phyloP scores from a whole-genome alignment of 805 yeast genomes.

The Ascoidea rubescens region DNA sequence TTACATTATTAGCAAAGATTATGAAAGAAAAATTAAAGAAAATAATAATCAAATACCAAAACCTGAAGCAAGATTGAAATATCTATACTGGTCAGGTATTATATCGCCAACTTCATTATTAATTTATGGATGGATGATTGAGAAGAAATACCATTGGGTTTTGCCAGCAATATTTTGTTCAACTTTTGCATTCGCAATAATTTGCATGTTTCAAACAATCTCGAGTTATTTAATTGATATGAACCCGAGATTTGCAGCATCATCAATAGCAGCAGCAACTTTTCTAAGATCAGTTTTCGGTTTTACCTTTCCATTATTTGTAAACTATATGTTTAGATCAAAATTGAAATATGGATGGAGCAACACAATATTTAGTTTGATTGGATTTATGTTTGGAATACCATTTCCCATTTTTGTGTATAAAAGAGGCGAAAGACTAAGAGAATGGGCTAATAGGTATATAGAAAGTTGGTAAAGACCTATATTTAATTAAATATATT shows the following conservation, averaged over 20 bases:
- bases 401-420: slow-evolving; percentile 52
- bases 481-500: too few relatives aligned
- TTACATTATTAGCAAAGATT: slow-evolving; percentile 25
- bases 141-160: slow-evolving; percentile 30
- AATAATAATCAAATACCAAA: slow-evolving; percentile 39
- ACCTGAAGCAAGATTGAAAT: slow-evolving; percentile 48
- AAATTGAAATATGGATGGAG: slow-evolving; percentile 42
- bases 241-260: slow-evolving; percentile 42
- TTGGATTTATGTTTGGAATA: slow-evolving; percentile 38
- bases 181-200: slow-evolving; percentile 36
- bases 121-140: slow-evolving; percentile 50
- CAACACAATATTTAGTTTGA: slow-evolving; percentile 35
- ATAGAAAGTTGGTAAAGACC: slow-evolving; percentile 27
- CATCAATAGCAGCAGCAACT: slow-evolving; percentile 53
- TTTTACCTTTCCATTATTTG: slow-evolving; percentile 48
- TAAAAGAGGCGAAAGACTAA: slow-evolving; percentile 39
- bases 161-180: slow-evolving; percentile 43
- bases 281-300: slow-evolving; percentile 45
- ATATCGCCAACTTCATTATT: slow-evolving; percentile 42
- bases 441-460: slow-evolving; percentile 41
- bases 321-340: slow-evolving; percentile 31
- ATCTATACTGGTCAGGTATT: slow-evolving; percentile 33
- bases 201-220: slow-evolving; percentile 44
- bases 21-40: slow-evolving; percentile 19
- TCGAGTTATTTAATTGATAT: slow-evolving; percentile 49